Evolutionary conservation across 2,329 filamentous ascomycete genomes (phyloP).

Genomic region (Juglanconis oblonga): DNA sequence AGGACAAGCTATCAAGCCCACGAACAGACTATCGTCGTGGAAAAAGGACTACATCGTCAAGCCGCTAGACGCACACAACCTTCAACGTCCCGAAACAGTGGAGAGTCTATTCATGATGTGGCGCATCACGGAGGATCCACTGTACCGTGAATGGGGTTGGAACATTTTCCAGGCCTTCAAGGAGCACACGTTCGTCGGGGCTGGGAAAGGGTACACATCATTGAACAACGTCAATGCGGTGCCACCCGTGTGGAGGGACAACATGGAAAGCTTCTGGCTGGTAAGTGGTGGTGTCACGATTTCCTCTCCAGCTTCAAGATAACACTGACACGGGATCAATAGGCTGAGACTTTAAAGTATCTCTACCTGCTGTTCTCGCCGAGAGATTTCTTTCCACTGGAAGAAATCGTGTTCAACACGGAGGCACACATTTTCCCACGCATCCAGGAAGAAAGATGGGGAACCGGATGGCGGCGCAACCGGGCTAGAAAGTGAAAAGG

Average conservation of each 20-base stretch:
- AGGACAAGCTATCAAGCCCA: constrained; percentile 38
- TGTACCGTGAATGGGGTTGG: constrained; percentile 11
- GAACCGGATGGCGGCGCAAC: constrained; percentile 16
- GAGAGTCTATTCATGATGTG: constrained; percentile 13
- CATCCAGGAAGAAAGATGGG: constrained; percentile 15
- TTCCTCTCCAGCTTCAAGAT: no score
- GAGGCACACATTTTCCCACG: constrained; percentile 22
- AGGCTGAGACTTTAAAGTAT: constrained; percentile 25
- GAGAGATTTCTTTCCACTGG: constrained; percentile 19
- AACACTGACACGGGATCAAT: constrained; percentile 4
- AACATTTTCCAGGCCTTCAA: constrained; percentile 11
- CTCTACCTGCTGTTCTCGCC: constrained; percentile 23
- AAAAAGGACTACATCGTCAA: constrained; percentile 64
- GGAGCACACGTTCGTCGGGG: constrained; percentile 19
- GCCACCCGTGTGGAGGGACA: constrained; percentile 22
- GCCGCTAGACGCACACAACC: constrained; percentile 62
- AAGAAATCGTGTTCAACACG: constrained; percentile 24
- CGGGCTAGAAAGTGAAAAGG: no score
- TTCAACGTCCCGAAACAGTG: constrained; percentile 36
- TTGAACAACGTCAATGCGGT: constrained; percentile 23
- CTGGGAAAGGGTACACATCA: constrained; percentile 21
- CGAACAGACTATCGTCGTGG: constrained; percentile 44
- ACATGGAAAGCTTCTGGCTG: constrained; percentile 28
- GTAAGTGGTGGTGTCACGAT: no score
- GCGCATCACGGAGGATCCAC: constrained; percentile 8